These are phyloP conservation scores for Botryotinia narcissicola DNA, from an alignment of 2,329 filamentous ascomycete species.

Conservation along the genomic window DNA sequence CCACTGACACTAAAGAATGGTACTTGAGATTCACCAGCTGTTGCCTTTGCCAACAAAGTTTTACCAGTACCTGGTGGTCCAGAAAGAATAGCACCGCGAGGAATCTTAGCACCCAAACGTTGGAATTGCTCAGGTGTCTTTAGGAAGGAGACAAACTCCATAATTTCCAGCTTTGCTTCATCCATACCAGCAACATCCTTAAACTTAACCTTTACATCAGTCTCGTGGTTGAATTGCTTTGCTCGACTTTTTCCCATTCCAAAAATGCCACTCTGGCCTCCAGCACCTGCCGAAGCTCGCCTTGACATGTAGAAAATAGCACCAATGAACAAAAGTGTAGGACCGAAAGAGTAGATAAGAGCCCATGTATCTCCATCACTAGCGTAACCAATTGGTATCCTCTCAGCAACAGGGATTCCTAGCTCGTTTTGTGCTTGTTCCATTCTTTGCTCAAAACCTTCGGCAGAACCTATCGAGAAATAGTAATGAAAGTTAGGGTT, in stretches of 20 bases:
- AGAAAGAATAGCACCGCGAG: conserved; percentile 91
- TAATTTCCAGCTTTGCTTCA: conserved; percentile 96
- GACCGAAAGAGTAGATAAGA: conserved; percentile 39
- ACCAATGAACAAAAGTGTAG: conserved; percentile 82
- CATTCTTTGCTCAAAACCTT: conserved; percentile 85
- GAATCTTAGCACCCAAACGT: conserved; percentile 94
- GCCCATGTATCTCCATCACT: conserved; percentile 74
- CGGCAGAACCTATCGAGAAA: conserved; percentile 93
- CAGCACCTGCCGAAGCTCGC: conserved; percentile 67
- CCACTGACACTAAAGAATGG: conserved; percentile 98
- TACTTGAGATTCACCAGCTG: conserved; percentile 92
- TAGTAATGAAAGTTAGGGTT: conserved; percentile 77
- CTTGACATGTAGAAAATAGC: conserved; percentile 76
- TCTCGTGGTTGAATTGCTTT: conserved; percentile 97
- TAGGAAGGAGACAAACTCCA: conserved; percentile 98
- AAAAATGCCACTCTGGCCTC: conserved; percentile 76
- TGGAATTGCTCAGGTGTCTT: conserved; percentile 92
- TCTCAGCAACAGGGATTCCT: conserved; percentile 78
- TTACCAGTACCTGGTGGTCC: conserved; percentile 99
- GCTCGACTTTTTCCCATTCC: conserved; percentile 94
- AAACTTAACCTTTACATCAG: conserved; percentile 95
- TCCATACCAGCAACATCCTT: conserved; percentile 96
- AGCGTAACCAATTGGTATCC: conserved; percentile 88
- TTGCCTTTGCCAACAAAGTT: conserved; percentile 94
- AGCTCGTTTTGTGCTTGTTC: conserved; percentile 87